A percentile compares a stretch with the other conserved stretches of the same genome.
Evolutionary conservation across 495 filamentous ascomycete species (phyloP).

Genomic region (Penicillium coffeae): DNA sequence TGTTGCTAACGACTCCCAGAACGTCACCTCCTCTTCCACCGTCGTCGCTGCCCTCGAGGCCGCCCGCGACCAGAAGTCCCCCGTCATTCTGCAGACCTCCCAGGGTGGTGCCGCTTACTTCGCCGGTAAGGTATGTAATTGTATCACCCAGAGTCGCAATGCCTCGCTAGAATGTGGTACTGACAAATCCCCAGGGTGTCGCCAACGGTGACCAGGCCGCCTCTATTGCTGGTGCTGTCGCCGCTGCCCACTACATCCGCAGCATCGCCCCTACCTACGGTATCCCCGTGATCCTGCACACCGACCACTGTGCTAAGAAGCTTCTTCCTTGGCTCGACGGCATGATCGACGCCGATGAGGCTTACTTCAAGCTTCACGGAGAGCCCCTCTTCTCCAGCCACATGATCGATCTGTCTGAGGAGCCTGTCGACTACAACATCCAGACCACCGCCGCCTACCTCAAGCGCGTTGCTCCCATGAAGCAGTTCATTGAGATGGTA

Average conservation of each 20-base stretch:
- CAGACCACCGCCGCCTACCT: constrained; percentile 84
- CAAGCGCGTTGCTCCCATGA: constrained; percentile 87
- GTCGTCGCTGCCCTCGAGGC: constrained; percentile 88
- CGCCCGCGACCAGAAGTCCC: constrained; percentile 80
- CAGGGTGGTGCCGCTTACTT: constrained; percentile 96
- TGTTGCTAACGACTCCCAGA: constrained; percentile 30
- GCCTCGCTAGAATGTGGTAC: not conserved
- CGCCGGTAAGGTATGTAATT: constrained; percentile 68
- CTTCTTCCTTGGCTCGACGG: constrained; percentile 94
- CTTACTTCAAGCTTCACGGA: constrained; percentile 85
- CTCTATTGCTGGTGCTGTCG: constrained; percentile 80
- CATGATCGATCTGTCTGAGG: constrained; percentile 97
- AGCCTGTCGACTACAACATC: constrained; percentile 85
- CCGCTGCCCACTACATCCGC: constrained; percentile 92
- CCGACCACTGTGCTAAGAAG: constrained; percentile 93
- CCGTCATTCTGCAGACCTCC: constrained; percentile 86
- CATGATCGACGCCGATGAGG: constrained; percentile 89
- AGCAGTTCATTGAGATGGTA: constrained; percentile 99
- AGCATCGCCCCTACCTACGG: constrained; percentile 81
- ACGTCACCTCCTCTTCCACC: constrained; percentile 90
- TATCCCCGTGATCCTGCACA: constrained; percentile 88
- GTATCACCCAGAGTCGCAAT: not conserved
- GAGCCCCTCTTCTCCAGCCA: constrained; percentile 92
- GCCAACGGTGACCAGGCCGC: constrained; percentile 81
- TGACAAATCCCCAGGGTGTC: constrained; percentile 59